Percentiles rank a stretch among this genome's conserved stretches.
Evolutionary conservation across 257 asterid genomes (phyloP).

Genomic region (Nicotiana obtusifolia): DNA sequence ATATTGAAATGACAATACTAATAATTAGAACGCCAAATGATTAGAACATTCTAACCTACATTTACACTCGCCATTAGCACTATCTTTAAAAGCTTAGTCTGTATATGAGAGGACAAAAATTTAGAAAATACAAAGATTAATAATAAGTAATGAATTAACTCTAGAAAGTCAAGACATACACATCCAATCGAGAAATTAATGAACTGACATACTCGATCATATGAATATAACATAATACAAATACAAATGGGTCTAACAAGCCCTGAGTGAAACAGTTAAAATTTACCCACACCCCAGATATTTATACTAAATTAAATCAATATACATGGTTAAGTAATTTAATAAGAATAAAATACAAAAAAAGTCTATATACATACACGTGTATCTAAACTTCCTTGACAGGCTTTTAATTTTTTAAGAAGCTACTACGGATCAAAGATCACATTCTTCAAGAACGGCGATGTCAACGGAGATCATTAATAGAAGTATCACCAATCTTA

Average conservation of each 20-base stretch:
- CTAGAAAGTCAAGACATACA: no score
- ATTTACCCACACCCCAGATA: background rate
- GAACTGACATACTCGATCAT: background rate
- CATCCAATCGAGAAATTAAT: no score
- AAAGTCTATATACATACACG: no score
- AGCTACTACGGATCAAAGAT: background rate
- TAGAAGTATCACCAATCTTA: background rate
- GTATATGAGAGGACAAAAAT: no score
- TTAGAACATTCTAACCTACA: background rate
- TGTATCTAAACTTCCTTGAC: background rate
- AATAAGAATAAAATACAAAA: background rate
- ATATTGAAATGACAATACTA: background rate
- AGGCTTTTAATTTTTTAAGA: background rate
- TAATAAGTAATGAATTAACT: no score
- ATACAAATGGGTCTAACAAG: background rate
- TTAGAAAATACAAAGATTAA: no score
- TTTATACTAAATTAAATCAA: background rate
- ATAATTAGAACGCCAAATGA: no score
- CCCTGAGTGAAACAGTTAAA: background rate
- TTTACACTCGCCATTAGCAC: background rate
- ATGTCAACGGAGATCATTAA: constrained; percentile 23
- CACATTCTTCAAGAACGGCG: constrained; percentile 19
- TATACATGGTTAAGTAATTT: background rate
- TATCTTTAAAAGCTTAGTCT: background rate
- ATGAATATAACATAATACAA: background rate